These are phyloP conservation scores for Bullera alba DNA, from an alignment of 768 basidiomycete genomes.

Conservation along the genomic window DNA sequence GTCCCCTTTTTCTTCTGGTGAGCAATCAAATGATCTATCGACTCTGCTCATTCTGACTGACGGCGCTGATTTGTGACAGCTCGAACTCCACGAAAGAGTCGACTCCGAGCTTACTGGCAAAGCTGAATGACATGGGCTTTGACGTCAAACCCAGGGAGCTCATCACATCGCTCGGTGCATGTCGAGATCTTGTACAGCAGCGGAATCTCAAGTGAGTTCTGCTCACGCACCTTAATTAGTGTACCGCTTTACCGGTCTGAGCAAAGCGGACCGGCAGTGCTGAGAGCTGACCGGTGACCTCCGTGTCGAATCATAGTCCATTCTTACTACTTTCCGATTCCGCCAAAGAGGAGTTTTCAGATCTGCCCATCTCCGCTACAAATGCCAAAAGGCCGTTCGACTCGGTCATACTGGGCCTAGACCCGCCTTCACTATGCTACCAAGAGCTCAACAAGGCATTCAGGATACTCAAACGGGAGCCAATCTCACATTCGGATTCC, in stretches of 20 bases:
- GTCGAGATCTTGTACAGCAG: slow-evolving; percentile 50
- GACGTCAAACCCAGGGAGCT: slow-evolving; percentile 50
- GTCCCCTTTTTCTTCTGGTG: slow-evolving; percentile 50
- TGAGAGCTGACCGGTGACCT: too few relatives aligned
- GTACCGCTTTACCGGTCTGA: too few relatives aligned
- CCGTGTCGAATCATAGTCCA: slow-evolving; percentile 48
- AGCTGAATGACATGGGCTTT: slow-evolving; percentile 54
- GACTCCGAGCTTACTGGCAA: slow-evolving; percentile 48
- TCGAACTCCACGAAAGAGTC: slow-evolving; percentile 68
- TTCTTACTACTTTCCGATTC: slow-evolving; percentile 55
- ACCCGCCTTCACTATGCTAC: slow-evolving; percentile 55
- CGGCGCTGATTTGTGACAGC: slow-evolving; percentile 48
- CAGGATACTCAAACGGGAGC: slow-evolving; percentile 55
- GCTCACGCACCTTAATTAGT: neutral
- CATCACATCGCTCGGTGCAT: slow-evolving; percentile 62
- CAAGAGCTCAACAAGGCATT: slow-evolving; percentile 60
- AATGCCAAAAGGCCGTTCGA: slow-evolving; percentile 48
- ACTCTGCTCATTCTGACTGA: neutral
- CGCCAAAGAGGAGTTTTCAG: slow-evolving; percentile 33
- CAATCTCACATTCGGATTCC: slow-evolving; percentile 3
- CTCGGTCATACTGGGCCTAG: slow-evolving; percentile 60
- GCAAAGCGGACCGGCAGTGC: too few relatives aligned
- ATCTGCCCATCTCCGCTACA: slow-evolving; percentile 39
- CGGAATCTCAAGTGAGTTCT: slow-evolving; percentile 47
- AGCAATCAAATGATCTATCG: slow-evolving; percentile 2